phyloP scores from a whole-genome alignment of 2,329 filamentous ascomycete species.

The Aspergillus sp. region DNA sequence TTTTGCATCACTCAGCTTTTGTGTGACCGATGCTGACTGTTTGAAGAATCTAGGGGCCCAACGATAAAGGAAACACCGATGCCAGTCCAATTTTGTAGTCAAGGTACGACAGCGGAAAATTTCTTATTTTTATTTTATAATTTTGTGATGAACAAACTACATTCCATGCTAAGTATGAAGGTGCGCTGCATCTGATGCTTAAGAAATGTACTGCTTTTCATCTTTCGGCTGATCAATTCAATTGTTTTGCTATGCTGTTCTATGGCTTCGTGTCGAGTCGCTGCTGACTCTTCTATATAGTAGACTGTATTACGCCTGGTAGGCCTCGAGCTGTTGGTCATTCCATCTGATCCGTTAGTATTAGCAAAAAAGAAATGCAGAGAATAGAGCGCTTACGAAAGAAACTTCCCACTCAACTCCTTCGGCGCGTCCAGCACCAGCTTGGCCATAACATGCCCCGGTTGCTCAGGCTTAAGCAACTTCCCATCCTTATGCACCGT shows the following conservation, averaged over 20 bases:
- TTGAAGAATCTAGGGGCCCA: slow-evolving; percentile 16
- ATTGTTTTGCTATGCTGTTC: slow-evolving; percentile 17
- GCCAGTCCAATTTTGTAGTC: not conserved
- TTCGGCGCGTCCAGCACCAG: slow-evolving; percentile 65
- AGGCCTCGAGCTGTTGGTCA: slow-evolving; percentile 42
- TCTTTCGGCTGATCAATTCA: slow-evolving; percentile 60
- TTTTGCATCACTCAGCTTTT: slow-evolving; percentile 5
- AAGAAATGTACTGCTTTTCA: slow-evolving; percentile 62
- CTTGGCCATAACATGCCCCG: slow-evolving; percentile 81
- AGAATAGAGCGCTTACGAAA: slow-evolving; percentile 41
- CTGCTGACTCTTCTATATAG: slow-evolving; percentile 31
- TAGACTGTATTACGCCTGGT: slow-evolving; percentile 36
- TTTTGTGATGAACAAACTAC: slow-evolving; percentile 54
- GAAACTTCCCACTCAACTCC: slow-evolving; percentile 72
- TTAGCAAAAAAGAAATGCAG: not conserved
- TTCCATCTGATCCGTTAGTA: slow-evolving; percentile 46
- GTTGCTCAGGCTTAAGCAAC: slow-evolving; percentile 77
- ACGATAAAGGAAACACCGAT: not conserved
- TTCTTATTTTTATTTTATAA: slow-evolving; percentile 15
- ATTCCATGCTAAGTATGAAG: slow-evolving; percentile 67
- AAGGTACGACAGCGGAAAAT: slow-evolving; percentile 24
- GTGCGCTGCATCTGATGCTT: slow-evolving; percentile 52
- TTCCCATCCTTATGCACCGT: slow-evolving; percentile 68
- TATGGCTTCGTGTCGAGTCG: slow-evolving; percentile 22
- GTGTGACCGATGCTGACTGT: slow-evolving; percentile 26